Percentiles rank a stretch among this genome's conserved stretches.
These are phyloP conservation scores for Actinomortierella wolfii DNA, from an alignment of 371 early-diverging fungal species.

Conservation along the genomic window DNA sequence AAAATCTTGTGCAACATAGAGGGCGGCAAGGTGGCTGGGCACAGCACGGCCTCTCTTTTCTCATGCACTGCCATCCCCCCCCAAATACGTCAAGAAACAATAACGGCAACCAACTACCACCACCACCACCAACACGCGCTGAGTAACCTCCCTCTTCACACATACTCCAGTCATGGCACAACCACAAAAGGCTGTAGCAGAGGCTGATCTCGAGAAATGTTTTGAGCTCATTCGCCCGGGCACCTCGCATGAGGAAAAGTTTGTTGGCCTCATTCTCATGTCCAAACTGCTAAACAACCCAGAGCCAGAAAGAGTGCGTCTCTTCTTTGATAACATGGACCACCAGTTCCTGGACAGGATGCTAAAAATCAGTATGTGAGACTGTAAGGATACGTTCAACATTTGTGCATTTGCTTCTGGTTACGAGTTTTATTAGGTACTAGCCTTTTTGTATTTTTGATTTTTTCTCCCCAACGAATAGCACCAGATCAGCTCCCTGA, in stretches of 20 bases:
- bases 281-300: slow-evolving; percentile 24
- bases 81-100: too few relatives aligned
- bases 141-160: too few relatives aligned
- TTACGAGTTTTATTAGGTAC: neutral
- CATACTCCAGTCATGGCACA: neutral
- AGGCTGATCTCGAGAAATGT: slow-evolving; percentile 15
- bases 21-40: too few relatives aligned
- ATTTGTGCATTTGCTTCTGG: neutral
- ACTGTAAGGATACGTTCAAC: neutral
- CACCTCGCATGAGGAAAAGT: slow-evolving; percentile 31
- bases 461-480: neutral
- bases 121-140: too few relatives aligned
- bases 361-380: slow-evolving; percentile 28
- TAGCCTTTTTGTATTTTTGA: neutral
- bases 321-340: slow-evolving; percentile 40
- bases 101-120: too few relatives aligned
- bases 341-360: slow-evolving; percentile 36
- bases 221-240: slow-evolving; percentile 28
- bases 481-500: neutral
- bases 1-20: too few relatives aligned
- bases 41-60: too few relatives aligned
- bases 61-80: too few relatives aligned
- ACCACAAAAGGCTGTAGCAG: neutral
- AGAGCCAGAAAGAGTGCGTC: slow-evolving; percentile 19
- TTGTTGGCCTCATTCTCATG: slow-evolving; percentile 42